Percentiles rank a stretch among this genome's conserved stretches.
Conservation (phyloP, 306 rosid species). For the Biancaea sappan region DNA sequence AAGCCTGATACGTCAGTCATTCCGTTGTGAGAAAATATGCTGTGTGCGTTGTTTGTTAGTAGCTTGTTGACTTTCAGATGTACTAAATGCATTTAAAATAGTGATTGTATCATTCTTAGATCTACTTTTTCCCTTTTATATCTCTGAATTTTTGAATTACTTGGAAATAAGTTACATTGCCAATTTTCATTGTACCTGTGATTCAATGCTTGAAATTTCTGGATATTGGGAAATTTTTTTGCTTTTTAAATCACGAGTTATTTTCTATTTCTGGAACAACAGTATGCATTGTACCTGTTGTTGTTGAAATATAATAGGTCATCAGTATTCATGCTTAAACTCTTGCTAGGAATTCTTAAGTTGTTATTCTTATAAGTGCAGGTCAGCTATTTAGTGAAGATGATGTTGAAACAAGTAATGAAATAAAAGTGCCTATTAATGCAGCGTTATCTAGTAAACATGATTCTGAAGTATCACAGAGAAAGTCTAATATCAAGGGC, state of each 20-base stretch:
- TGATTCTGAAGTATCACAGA: slow-evolving; percentile 37
- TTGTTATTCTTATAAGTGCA: slow-evolving; percentile 35
- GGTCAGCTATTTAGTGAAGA: slow-evolving; percentile 59
- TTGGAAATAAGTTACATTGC: not conserved
- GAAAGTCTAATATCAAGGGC: slow-evolving; percentile 29
- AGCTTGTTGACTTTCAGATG: not conserved
- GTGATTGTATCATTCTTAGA: not conserved
- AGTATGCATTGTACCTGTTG: not conserved
- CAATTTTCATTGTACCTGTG: not conserved
- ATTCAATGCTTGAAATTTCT: not conserved
- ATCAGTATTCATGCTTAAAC: not conserved
- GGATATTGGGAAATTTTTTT: slow-evolving; percentile 4
- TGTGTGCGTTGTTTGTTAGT: not conserved
- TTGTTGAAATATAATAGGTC: not conserved
- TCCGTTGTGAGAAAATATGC: not conserved
- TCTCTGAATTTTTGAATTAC: not conserved
- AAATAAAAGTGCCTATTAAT: slow-evolving; percentile 30
- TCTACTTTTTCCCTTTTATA: not conserved
- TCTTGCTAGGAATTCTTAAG: slow-evolving; percentile 13
- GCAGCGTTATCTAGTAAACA: slow-evolving; percentile 35
- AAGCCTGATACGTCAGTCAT: not conserved
- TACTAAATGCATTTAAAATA: not conserved
- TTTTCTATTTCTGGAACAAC: not conserved
- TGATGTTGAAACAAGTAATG: slow-evolving; percentile 48
- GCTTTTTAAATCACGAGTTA: not conserved